Base-by-base conservation (phyloP, 352 stramenopile species). In the Globisporangium uncinulatum region DNA sequence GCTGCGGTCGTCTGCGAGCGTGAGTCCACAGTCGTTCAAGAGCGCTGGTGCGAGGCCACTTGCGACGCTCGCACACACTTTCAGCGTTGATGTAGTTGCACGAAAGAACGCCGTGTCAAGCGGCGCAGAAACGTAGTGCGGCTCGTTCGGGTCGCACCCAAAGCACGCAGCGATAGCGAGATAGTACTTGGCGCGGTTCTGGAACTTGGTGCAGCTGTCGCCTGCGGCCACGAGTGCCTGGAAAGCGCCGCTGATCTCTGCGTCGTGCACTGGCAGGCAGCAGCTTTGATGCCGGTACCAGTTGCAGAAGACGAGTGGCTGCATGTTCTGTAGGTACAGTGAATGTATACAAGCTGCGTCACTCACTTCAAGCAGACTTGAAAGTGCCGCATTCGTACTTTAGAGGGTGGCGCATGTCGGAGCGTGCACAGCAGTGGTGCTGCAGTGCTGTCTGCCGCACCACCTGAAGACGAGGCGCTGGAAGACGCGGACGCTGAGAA, bases 271-370 rank as follows among this genome's bases (percentile, higher is more conserved):
- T 10, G 83, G 79, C 15, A 91, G 57, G 55, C 78, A 91, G 62
- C 83, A 93, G 57, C 79, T 87, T 36, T 57, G 51, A 15, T 54
- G 54, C 20, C 65, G 71, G 58, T 89, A 89, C 77, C 74, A 89
- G 63, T 83, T 91, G 70, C 83, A 91, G 62, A 91, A 91, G 3
- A 71, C 63, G 24, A 91, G 54, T n/a, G 78, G 81, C 19, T 76
- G 76, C 4, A 61, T 29, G 50, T 83, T 91, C 76, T 91, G 36
- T 34, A 34, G 19, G 4, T 19, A 3, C 20, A 19, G n/a, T 2
- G 5, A 24, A 15, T 41, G 8, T 14, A 14, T 17, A 55, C 17
- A 56, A 44, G 39, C 4, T 34, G 46, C 39, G 47, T 44, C 14
- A 8, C 37, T 42, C 14, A 8, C 37, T 42, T 15, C 24, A 29